These are phyloP conservation scores for Didymella keratinophila DNA, from an alignment of 2,329 filamentous ascomycete genomes.

Conservation along the genomic window DNA sequence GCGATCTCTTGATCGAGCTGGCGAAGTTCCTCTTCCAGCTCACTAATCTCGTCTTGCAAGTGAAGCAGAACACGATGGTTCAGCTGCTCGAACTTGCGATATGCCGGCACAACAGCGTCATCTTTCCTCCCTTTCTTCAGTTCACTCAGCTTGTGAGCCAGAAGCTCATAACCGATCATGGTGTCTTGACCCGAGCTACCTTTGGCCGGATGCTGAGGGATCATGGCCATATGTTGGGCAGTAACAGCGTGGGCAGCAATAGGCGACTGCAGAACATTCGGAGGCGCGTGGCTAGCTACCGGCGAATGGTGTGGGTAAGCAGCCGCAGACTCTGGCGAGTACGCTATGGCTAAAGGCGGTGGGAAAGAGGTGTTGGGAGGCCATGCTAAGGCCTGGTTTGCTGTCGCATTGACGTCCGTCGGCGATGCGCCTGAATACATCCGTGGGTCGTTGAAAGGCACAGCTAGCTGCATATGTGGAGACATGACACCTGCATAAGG, in stretches of 20 bases:
- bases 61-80: conserved; percentile 85
- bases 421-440: conserved; percentile 39
- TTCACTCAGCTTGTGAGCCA: conserved; percentile 49
- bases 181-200: conserved; percentile 38
- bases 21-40: conserved; percentile 80
- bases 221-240: conserved; percentile 33
- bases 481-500: conserved; percentile 39
- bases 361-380: conserved; percentile 35
- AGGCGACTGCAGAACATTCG: conserved; percentile 36
- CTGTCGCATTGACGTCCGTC: conserved; percentile 27
- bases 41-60: conserved; percentile 82
- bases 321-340: conserved; percentile 36
- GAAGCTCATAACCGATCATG: conserved; percentile 49
- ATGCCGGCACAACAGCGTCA: conserved; percentile 65
- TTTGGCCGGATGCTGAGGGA: conserved; percentile 37
- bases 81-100: conserved; percentile 81
- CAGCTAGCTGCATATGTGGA: conserved; percentile 31
- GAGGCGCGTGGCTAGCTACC: conserved; percentile 30
- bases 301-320: conserved; percentile 38
- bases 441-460: conserved; percentile 42
- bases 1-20: conserved; percentile 69
- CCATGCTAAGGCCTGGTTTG: conserved; percentile 33
- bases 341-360: conserved; percentile 36
- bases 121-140: conserved; percentile 31
- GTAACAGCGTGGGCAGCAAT: conserved; percentile 32